Base-by-base conservation (phyloP, 345 rosid species). In the Corchorus capsularis region DNA sequence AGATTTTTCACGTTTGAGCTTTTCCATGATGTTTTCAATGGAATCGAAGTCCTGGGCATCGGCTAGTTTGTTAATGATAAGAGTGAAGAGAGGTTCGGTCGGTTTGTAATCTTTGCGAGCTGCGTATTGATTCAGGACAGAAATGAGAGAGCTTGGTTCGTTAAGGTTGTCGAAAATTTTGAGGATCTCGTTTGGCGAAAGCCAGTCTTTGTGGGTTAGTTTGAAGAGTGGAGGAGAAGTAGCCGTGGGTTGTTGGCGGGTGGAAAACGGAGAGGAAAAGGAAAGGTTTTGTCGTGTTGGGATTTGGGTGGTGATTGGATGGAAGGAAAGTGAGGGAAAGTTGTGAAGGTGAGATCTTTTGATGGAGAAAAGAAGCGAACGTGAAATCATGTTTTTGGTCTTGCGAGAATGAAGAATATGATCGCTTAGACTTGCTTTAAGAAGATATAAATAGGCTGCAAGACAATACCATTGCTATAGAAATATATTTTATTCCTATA, bases 181-280 rank as follows among this genome's bases (percentile, higher is more conserved):
- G 32, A 94, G 49, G 63, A 89, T 86, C 41, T 95, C 90, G 59
- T 77, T 85, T 0, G 98, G 89, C 14, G 98, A 90, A 27, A 95
- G 63, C 97, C 99, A 92, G 89, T 95, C 96, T 67, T 84, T 95
- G 88, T 85, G 91, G 78, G 73, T 87, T 66, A 93, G 89, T 62
- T 79, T 86, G 76, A 80, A 62, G 74, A 83, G 79, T 49, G 41
- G 65, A 32, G 69, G 73, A 34, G 66, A 52, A 62, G 52, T 4
- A 6, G 49, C 8, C 11, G 54, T 34, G 7, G 68, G 62, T 11
- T 19, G 73, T 22, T 52, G n/a, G 27, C 43, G 35, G 5, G 77
- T 37, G 16, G 79, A 64, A 69, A 73, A 52, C 2, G 67, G 34
- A 50, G 50, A 39, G 50, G 49, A 55, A 41, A 43, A 16, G 0